Conservation (phyloP, 768 basidiomycete species). For the Serendipita sp. region DNA sequence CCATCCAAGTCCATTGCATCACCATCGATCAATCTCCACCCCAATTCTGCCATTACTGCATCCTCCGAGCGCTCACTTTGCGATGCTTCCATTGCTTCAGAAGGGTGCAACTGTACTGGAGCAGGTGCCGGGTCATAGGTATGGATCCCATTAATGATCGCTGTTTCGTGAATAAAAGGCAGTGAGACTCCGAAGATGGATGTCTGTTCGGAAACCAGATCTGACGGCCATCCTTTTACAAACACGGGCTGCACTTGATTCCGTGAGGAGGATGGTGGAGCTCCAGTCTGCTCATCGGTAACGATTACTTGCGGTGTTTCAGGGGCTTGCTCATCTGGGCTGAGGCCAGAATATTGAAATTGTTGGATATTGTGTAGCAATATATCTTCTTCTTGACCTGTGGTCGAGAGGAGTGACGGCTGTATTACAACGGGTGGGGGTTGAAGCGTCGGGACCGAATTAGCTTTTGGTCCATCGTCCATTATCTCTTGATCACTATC, state of each 20-base stretch:
- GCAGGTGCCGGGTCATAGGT: background rate
- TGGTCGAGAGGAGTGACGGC: background rate
- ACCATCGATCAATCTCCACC: slow-evolving; percentile 16
- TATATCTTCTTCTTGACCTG: background rate
- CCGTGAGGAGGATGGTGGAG: background rate
- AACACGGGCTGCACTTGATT: background rate
- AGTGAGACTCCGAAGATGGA: background rate
- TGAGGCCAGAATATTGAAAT: background rate
- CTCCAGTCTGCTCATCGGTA: background rate
- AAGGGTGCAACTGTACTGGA: background rate
- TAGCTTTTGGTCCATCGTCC: background rate
- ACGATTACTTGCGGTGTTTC: background rate
- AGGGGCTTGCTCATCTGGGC: background rate
- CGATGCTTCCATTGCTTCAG: background rate
- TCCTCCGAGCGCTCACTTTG: background rate
- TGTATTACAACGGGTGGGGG: background rate
- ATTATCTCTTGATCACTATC: background rate
- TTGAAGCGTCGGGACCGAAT: background rate
- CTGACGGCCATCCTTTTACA: background rate
- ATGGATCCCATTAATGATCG: background rate
- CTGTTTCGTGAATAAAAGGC: background rate
- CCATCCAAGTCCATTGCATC: slow-evolving; percentile 2
- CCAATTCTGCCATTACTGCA: slow-evolving; percentile 1
- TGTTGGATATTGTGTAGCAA: background rate
- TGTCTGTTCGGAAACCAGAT: background rate